Evolutionary conservation across 2,329 filamentous ascomycete species (phyloP).

Genomic region (Pseudogymnoascus sp.): DNA sequence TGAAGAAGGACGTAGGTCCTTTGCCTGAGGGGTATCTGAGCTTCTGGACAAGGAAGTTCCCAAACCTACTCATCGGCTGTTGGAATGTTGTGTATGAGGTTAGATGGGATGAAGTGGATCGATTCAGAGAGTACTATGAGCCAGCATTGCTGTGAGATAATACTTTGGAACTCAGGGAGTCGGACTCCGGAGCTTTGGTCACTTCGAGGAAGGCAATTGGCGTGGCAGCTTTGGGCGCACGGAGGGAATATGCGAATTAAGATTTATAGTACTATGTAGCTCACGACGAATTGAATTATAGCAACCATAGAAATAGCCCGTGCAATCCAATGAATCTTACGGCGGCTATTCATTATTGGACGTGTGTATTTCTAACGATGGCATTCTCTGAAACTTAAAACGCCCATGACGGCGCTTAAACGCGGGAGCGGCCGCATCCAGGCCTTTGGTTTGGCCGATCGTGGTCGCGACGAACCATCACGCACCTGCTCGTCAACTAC

Average conservation of each 20-base stretch:
- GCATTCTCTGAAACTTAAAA: constrained; percentile 1
- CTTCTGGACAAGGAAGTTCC: constrained; percentile 61
- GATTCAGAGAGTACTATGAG: constrained; percentile 64
- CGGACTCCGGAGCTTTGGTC: background rate
- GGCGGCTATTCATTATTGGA: constrained; percentile 1
- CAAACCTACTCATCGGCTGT: constrained; percentile 56
- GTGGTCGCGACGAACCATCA: constrained; percentile 4
- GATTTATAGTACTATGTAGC: background rate
- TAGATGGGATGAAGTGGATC: constrained; percentile 40
- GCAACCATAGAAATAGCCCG: background rate
- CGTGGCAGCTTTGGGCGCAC: background rate
- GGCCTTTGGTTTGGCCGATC: background rate
- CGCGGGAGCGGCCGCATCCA: constrained; percentile 4
- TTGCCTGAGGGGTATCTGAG: constrained; percentile 56
- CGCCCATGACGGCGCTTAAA: constrained; percentile 4
- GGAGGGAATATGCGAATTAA: background rate
- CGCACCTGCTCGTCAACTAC: background rate
- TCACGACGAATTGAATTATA: background rate
- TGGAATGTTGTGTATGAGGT: constrained; percentile 52
- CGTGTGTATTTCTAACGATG: background rate
- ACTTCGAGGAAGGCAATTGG: background rate
- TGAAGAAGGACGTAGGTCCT: constrained; percentile 59
- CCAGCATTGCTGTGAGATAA: constrained; percentile 23
- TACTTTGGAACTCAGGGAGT: background rate
- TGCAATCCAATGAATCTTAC: background rate